A percentile compares a stretch with the other conserved stretches of the same genome.
Evolutionary conservation across 805 yeast genomes (phyloP).

Genomic region (Kurtzmaniella cleridarum): DNA sequence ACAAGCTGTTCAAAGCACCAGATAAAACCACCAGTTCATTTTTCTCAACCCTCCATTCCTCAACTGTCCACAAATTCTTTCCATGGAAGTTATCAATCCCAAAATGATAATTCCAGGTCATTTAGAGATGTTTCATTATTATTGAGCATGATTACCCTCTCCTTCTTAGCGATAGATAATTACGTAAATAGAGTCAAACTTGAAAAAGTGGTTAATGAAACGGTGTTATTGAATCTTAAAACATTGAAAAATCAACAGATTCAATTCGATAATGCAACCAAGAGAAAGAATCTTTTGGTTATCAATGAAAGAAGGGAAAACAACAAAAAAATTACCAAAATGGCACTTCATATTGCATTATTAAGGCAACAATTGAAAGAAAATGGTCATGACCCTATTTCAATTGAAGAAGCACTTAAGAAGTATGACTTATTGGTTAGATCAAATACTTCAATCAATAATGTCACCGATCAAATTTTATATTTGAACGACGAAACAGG

Average conservation of each 20-base stretch:
- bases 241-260: conserved; percentile 40
- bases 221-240: conserved; percentile 32
- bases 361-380: conserved; percentile 56
- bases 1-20: not conserved
- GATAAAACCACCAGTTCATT: not conserved
- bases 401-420: conserved; percentile 45
- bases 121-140: conserved; percentile 37
- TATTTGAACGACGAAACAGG: conserved; percentile 55
- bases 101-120: conserved; percentile 1
- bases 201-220: conserved; percentile 29
- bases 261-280: conserved; percentile 45
- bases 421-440: conserved; percentile 57
- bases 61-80: conserved; percentile 7
- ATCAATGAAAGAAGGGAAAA: conserved; percentile 46
- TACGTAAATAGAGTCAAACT: conserved; percentile 37
- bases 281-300: conserved; percentile 48
- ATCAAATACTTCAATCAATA: conserved; percentile 50
- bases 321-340: conserved; percentile 47
- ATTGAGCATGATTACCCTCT: conserved; percentile 37
- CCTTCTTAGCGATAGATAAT: conserved; percentile 49
- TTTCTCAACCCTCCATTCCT: conserved; percentile 1
- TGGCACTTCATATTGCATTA: conserved; percentile 64
- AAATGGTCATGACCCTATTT: conserved; percentile 52
- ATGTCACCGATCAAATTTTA: conserved; percentile 48
- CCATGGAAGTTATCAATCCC: not conserved